phyloP scores from a whole-genome alignment of 805 yeast species.

The Tetrapisispora fleetii region DNA sequence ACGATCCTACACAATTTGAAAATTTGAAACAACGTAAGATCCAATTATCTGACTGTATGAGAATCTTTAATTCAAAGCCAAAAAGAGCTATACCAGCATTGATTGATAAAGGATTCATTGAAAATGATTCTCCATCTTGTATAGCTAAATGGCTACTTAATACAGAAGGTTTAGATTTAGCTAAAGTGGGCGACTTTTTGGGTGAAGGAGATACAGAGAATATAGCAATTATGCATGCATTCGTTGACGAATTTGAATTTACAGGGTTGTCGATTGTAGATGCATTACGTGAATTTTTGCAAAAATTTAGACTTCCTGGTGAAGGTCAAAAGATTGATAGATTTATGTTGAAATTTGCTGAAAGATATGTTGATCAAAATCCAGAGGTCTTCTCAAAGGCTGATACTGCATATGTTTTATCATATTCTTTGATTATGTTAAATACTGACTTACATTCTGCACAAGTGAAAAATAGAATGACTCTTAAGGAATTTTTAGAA shows the following conservation, averaged over 20 bases:
- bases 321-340: slow-evolving; percentile 97
- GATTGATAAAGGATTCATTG: slow-evolving; percentile 52
- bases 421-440: slow-evolving; percentile 84
- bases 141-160: slow-evolving; percentile 69
- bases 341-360: slow-evolving; percentile 94
- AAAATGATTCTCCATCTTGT: slow-evolving; percentile 47
- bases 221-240: slow-evolving; percentile 81
- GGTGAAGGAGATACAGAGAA: slow-evolving; percentile 81
- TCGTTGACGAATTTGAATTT: slow-evolving; percentile 83
- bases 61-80: slow-evolving; percentile 76
- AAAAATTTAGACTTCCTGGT: slow-evolving; percentile 89
- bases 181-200: slow-evolving; percentile 78
- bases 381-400: slow-evolving; percentile 85
- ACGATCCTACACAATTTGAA: slow-evolving; percentile 80
- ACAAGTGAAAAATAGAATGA: slow-evolving; percentile 80
- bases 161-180: slow-evolving; percentile 71
- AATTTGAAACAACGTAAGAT: slow-evolving; percentile 74
- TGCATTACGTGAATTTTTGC: slow-evolving; percentile 76
- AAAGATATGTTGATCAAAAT: slow-evolving; percentile 78
- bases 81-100: slow-evolving; percentile 64
- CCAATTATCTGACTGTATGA: slow-evolving; percentile 65
- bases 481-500: slow-evolving; percentile 71
- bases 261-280: slow-evolving; percentile 60
- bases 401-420: slow-evolving; percentile 84
- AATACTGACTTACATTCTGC: slow-evolving; percentile 91